Percentiles rank a stretch among this genome's conserved stretches.
phyloP scores from a whole-genome alignment of 2,329 filamentous ascomycete species.

The Knoxdaviesia proteae region DNA sequence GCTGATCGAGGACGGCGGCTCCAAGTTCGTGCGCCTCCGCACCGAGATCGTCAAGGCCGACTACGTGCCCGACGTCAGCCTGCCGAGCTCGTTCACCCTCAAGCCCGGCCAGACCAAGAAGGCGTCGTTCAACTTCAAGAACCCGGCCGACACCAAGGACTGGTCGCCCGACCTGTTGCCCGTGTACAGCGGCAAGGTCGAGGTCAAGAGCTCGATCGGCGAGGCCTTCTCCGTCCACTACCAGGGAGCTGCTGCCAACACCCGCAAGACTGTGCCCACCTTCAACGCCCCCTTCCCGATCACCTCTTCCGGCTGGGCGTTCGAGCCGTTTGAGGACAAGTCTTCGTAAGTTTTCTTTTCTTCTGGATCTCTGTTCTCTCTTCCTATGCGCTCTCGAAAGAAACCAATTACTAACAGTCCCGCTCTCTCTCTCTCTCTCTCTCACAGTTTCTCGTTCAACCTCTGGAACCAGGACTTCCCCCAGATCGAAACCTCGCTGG shows the following conservation, averaged over 20 bases:
- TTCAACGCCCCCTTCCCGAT: slow-evolving; percentile 1
- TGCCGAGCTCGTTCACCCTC: slow-evolving; percentile 6
- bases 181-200: slow-evolving; percentile 22
- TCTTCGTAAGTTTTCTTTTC: slow-evolving; percentile 5
- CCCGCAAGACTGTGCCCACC: slow-evolving; percentile 1
- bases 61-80: not conserved
- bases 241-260: slow-evolving; percentile 6
- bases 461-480: slow-evolving; percentile 5
- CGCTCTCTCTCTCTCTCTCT: no score
- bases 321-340: slow-evolving; percentile 1
- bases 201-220: slow-evolving; percentile 17
- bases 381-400: no score
- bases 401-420: no score
- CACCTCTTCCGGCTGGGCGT: not conserved
- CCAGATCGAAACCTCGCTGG: slow-evolving; percentile 7
- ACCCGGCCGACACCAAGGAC: slow-evolving; percentile 8
- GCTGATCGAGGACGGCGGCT: slow-evolving; percentile 3
- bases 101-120: slow-evolving; percentile 9
- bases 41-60: slow-evolving; percentile 1
- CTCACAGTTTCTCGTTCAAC: no score
- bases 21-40: slow-evolving; percentile 1
- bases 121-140: slow-evolving; percentile 11
- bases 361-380: slow-evolving; percentile 1
- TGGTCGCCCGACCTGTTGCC: slow-evolving; percentile 13
- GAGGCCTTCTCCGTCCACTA: slow-evolving; percentile 22